Base-by-base conservation (phyloP, 176 grass and related monocot species). In the Areca catechu region DNA sequence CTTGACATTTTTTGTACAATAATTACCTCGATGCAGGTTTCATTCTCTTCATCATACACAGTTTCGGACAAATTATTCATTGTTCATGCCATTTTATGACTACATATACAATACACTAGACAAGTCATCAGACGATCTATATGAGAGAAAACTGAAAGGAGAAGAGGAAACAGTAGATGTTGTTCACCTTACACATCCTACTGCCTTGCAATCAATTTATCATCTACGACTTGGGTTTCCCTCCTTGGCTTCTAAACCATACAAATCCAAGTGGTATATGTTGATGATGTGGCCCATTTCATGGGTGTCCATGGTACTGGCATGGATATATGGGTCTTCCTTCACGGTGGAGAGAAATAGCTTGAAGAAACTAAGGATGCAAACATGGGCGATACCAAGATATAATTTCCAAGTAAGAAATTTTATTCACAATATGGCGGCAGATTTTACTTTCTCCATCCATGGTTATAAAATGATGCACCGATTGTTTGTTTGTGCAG, bases 31-130 rank as follows among this genome's bases (percentile, higher is more conserved):
- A 37, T 65, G 5, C 64, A 95, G 90, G 71, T 95, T 79, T 56
- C 91, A 95, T 71, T 95, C 91, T 66, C 82, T 95, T 52, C 91
- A 95, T 74, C 91, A 95, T 74, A 95, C 86, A 2, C 74, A 90
- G 63, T 95, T 95, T 61, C 78, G 80, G 67, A 90, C 82, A 63
- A 95, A 90, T 57, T 90, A 95, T 65, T 95, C 74, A 16, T 70
- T 95, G 20, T 90, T 95, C 77, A 86, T 95, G 91, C 86, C 91
- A 27, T 95, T 95, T 63, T 95, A 95, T 20, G 91, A 95, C 77
- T 95, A 95, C 62, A 66, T 95, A 43, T 95, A 90, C 34, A 76
- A 78, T 15, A 95, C 83, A 15, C 70, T 79, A 74, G 91, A 95
- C 60, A 90, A 95, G 22, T 86, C 83, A 58, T 71, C 91, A 1